Base-by-base conservation (phyloP, 441 rosid species). In the Isatis lusitanica region DNA sequence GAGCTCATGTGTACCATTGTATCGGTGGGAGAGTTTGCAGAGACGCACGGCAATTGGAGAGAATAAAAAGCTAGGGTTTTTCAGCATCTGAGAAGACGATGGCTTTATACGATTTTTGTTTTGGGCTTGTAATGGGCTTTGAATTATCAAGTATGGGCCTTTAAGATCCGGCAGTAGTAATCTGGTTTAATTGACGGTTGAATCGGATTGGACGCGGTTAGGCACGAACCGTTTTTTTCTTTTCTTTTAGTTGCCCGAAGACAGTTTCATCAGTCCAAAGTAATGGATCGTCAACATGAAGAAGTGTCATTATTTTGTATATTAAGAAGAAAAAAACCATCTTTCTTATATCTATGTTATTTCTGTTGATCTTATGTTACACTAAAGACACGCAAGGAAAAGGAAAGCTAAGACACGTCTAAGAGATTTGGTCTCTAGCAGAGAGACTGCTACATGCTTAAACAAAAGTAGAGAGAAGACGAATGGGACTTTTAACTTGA, bases 51-150 rank as follows among this genome's bases (percentile, higher is more conserved):
- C 40, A 17, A 31, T 38, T 56, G 24, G 39, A 40, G 9, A 52
- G 52, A 42, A 50, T 9, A 17, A 30, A 63, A 28, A 26, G 58
- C 15, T 76, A 76, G 79, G 79, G 71, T 63, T 70, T 61, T 38
- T 0, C 48, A 0, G 7, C 6, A 7, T 0, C 42, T 4, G 38
- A 56, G 58, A 55, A 70, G 68, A 42, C 55, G 47, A 56, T 6
- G 61, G 10, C 0, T 56, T 36, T 69, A 70, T 76, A 76, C 16
- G 33, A 28, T 44, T 31, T 18, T 31, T 26, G 3, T 24, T 53
- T 58, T 75, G 65, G 74, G 59, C 74, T 56, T 43, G 2, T 43
- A 75, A 21, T 67, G 72, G 77, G 40, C 17, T 71, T 4, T 13
- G 1, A 1, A 9, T 40, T 10, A 30, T 52, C 2, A 30, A 40